Evolutionary conservation across 202 grass and related monocot species (phyloP), one percentile per base, ranked within the genome.

Genomic region (Setaria viridis): DNA sequence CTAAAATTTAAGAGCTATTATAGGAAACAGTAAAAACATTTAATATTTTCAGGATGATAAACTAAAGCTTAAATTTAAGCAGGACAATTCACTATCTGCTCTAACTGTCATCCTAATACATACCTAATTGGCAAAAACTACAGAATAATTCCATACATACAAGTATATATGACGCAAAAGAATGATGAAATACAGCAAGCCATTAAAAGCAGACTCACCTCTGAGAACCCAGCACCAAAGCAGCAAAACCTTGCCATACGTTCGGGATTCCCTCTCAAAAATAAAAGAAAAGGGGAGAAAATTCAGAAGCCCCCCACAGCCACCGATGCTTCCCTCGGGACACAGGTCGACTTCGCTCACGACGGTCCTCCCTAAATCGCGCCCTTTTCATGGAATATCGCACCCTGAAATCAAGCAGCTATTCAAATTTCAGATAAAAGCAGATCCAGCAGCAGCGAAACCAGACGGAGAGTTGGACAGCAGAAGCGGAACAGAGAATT

Each of bases 171-270:
- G 33, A 65, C 14, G 34, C 47, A 67, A 25, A 32, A 6, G 70
- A 65, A 16, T 33, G 54, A 62, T 30, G 25, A 50, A 68, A 67
- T 17, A 74, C 15, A 47, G 1, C 12, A 64, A 11, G 13, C 49
- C 32, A 63, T 69, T 45, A 62, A 55, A 80, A 76, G 45, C 17
- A 19, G 50, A 4, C 21, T 84, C 49, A 91, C 89, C 76, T 80
- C 70, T 5, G 80, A 84, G 60, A 49, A 74, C 29, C 75, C 75
- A 39, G 81, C 39, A 4, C 81, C 68, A 47, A 91, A 91, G 81
- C 89, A 91, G 77, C 89, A 91, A 49, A 91, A 67, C 39, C n/a
- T 77, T 15, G 76, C 71, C 89, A 91, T 91, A 70, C 76, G 62
- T 81, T 76, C 11, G 9, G 49, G 69, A 30, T 9, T 55, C 34